A percentile compares a stretch with the other conserved stretches of the same genome.
phyloP scores from a whole-genome alignment of 805 yeast species.

The Saccharomycopsis fermentans region DNA sequence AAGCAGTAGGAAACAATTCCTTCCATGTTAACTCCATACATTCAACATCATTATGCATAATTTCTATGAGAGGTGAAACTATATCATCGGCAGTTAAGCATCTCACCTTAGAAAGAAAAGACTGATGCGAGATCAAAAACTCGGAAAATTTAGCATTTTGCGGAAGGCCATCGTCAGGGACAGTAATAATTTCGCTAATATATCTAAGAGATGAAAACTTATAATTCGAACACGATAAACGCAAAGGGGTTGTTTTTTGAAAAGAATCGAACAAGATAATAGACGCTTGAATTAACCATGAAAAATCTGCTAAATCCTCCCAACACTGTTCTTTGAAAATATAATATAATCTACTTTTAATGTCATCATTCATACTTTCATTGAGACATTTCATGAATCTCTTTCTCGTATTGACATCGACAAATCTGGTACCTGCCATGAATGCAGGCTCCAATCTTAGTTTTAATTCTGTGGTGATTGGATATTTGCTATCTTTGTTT shows the following conservation, averaged over 20 bases:
- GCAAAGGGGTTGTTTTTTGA: constrained; percentile 38
- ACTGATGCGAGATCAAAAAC: constrained; percentile 28
- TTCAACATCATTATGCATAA: constrained; percentile 73
- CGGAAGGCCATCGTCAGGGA: constrained; percentile 17
- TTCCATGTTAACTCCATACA: constrained; percentile 81
- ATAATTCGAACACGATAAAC: constrained; percentile 38
- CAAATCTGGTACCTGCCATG: constrained; percentile 80
- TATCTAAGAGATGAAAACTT: constrained; percentile 42
- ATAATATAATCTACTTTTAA: constrained; percentile 71
- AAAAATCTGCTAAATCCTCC: constrained; percentile 88
- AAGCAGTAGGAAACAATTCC: constrained; percentile 71
- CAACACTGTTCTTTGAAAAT: constrained; percentile 93
- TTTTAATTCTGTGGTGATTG: constrained; percentile 79
- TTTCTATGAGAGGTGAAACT: constrained; percentile 61
- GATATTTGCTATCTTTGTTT: constrained; percentile 40
- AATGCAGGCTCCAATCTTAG: constrained; percentile 96
- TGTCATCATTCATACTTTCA: constrained; percentile 65
- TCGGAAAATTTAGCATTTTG: constrained; percentile 21
- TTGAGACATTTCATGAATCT: constrained; percentile 73
- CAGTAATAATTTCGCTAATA: constrained; percentile 20
- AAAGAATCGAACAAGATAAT: constrained; percentile 78
- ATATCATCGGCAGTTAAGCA: constrained; percentile 48
- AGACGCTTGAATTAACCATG: constrained; percentile 90
- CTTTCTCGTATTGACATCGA: constrained; percentile 63
- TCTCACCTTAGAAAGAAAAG: constrained; percentile 23